Conservation (phyloP, 2,329 filamentous ascomycete species). For the Penicillium freii region DNA sequence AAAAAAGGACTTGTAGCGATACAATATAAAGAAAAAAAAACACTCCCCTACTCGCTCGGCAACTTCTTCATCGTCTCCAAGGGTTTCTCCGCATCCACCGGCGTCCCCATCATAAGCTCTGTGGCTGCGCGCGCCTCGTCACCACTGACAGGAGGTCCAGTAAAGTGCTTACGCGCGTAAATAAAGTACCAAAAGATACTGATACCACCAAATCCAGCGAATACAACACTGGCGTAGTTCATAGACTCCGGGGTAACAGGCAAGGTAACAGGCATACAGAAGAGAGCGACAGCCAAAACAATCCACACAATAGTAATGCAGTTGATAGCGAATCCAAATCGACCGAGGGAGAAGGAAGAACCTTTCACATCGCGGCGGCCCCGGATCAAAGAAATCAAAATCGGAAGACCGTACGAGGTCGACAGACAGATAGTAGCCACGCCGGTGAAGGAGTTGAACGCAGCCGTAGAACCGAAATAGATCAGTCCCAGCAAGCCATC, state of each 20-base stretch:
- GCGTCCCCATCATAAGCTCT: constrained; percentile 34
- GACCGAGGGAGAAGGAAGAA: constrained; percentile 67
- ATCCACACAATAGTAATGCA: constrained; percentile 69
- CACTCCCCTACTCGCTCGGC: constrained; percentile 1
- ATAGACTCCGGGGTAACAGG: constrained; percentile 57
- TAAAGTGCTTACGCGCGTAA: constrained; percentile 63
- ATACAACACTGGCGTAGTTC: constrained; percentile 68
- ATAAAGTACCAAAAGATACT: constrained; percentile 63
- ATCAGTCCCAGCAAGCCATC: constrained; percentile 72
- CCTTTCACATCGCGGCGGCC: constrained; percentile 64
- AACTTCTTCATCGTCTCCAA: constrained; percentile 22
- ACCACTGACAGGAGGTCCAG: constrained; percentile 50
- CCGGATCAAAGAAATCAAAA: constrained; percentile 67
- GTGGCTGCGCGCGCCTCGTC: constrained; percentile 29
- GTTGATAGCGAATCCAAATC: constrained; percentile 68
- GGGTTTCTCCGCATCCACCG: constrained; percentile 36
- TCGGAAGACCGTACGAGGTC: constrained; percentile 72
- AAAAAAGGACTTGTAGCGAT: neutral
- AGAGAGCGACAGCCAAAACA: constrained; percentile 65
- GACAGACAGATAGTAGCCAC: constrained; percentile 77
- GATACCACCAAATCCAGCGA: constrained; percentile 60
- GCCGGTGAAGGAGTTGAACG: constrained; percentile 77
- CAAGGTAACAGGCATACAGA: constrained; percentile 69
- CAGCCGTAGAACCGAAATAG: constrained; percentile 73
- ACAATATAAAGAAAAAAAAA: constrained; percentile 6